Base-by-base conservation (phyloP, 2,329 filamentous ascomycete genomes). In the Aspergillus sp. region DNA sequence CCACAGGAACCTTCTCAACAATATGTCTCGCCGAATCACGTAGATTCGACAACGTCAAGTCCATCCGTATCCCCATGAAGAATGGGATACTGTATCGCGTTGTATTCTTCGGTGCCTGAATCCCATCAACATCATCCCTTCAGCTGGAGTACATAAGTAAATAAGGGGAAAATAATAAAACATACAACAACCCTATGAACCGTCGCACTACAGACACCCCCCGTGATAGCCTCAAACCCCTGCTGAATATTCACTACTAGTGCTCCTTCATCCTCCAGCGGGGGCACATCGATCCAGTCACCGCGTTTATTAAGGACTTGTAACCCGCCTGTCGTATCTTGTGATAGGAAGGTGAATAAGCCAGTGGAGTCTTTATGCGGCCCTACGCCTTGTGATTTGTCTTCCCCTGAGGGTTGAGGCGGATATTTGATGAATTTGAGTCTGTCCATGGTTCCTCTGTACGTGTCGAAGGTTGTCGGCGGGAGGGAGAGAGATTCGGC, bases 381-480 rank as follows among this genome's bases (percentile, higher is more conserved):
- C 0, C 84, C 83, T 1, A 86, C 84, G 6, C 83, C 83, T 66
- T 86, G 83, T 0, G 78, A 80, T 27, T 66, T 71, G 2, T 66
- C 64, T 13, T 36, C 32, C 32, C 32, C 32, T 11, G 30, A 32
- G 11, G 30, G 54, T 1, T 69, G 59, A 4, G 64, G 81, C 0
- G 83, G 83, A 59, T 85, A 85, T 67, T 84, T 85, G 58, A 85
- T 77, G 57, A 85, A 82, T 58, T 86, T 86, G 42, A 86, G 74
- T 62, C 75, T 68, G 66, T 84, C 82, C 75, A 86, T 85, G 3
- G 67, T 68, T 2, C 74, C 74, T 53, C 68, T 68, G 73, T 85
- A 85, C 11, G 72, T 73, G 58, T 80, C 76, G 66, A 86, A 85
- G 0, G 83, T 82, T 15, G 75, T 72, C 0, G 75, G 54, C 0